Evolutionary conservation across 805 yeast species (phyloP), one percentile per base, ranked within the genome.

Genomic region (Nakazawaea ernobii): DNA sequence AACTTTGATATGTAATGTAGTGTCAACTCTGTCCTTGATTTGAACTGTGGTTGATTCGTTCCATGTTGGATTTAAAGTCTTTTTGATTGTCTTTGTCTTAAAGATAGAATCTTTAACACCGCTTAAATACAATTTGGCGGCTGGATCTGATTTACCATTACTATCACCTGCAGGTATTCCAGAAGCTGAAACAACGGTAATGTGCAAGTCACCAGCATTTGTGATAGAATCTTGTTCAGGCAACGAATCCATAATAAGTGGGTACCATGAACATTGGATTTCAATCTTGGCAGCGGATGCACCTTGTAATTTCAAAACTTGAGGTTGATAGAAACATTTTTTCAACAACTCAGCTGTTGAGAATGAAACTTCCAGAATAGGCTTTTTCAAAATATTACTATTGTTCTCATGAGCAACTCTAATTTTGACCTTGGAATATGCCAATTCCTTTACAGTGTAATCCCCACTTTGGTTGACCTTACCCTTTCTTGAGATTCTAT

Each of bases 121-220:
- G 65, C 91, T 82, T 57, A 88, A 60, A 58, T 73, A 81, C 52
- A 89, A 74, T 57, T 81, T 77, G 50, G 81, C 74, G 62, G 82
- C 92, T 47, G 99, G 99, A 67, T 94, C 99, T 3, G 97, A 88
- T 62, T 86, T 85, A 43, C 98, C 98, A 56, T 84, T 84, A 29
- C 86, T 71, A 66, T 94, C 99, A n/a, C 91, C 95, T 11, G 96
- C 75, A 35, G 84, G 79, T 49, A 94, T 73, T 44, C 78, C 77
- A 13, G 74, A 74, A 2, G 94, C 98, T 42, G 73, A 70, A 39
- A 82, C 54, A 4, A 87, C 72, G 29, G 75, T 79, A 32, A 90
- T 73, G 20, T 71, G 73, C 54, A 92, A 65, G 28, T 68, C 69
- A 62, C 99, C 99, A 49, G 81, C 73, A 62, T 89, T 85, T 42